These are phyloP conservation scores for Dendrothele bispora DNA, from an alignment of 768 basidiomycete genomes.

Conservation along the genomic window DNA sequence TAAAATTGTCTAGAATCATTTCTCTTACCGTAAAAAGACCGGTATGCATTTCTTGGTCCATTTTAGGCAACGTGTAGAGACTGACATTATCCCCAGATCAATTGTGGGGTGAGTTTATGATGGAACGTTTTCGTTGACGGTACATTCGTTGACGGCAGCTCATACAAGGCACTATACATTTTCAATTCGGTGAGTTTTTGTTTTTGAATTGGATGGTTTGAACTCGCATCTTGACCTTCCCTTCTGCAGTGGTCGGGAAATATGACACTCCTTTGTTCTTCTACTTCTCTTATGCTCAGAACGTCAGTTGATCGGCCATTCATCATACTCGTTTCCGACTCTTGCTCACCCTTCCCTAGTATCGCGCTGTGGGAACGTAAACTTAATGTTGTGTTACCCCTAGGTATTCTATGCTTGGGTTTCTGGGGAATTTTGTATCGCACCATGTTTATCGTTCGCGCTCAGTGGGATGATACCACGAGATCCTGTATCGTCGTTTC, in stretches of 20 bases:
- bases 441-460: constrained; percentile 66
- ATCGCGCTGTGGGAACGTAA: constrained; percentile 73
- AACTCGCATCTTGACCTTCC: constrained; percentile 3
- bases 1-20: constrained; percentile 44
- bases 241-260: constrained; percentile 58
- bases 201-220: neutral
- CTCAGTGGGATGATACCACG: constrained; percentile 45
- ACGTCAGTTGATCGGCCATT: constrained; percentile 43
- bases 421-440: constrained; percentile 71
- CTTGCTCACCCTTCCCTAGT: constrained; percentile 28
- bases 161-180: constrained; percentile 55
- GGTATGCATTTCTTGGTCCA: constrained; percentile 27
- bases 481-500: constrained; percentile 49
- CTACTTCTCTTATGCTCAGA: constrained; percentile 69
- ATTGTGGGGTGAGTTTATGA: constrained; percentile 55
- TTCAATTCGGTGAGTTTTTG: constrained; percentile 58
- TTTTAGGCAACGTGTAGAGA: neutral
- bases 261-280: constrained; percentile 63
- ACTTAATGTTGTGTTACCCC: constrained; percentile 44
- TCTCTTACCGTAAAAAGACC: constrained; percentile 51
- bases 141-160: neutral
- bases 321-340: constrained; percentile 5
- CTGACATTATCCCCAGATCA: constrained; percentile 38
- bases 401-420: constrained; percentile 54
- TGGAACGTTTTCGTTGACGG: neutral